Base-by-base conservation (phyloP, 148 eudicot genomes). In the Camellia granthamiana region DNA sequence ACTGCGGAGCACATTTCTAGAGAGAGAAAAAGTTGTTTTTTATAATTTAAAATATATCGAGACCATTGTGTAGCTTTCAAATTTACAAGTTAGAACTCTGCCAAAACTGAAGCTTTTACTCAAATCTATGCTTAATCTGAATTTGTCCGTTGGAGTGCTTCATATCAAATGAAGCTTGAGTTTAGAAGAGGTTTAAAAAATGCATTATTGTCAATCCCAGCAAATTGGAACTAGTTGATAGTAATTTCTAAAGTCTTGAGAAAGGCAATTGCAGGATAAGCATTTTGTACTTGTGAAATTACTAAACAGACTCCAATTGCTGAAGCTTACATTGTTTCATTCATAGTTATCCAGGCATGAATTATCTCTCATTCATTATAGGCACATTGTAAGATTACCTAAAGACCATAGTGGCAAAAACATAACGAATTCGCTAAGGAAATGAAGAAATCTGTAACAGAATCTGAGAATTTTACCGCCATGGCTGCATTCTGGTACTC, bases 401-500 rank as follows among this genome's bases (percentile, higher is more conserved):
- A 49, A n/a, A 71, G 42, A 61, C 3, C 14, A n/a, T 3, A 56
- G 18, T 18, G 30, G 1, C 6, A 58, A 42, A 30, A 41, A 21
- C 9, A 41, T 4, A 79, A 30, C 14, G 2, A 65, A 72, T 46
- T 5, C 49, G 4, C 13, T 49, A 60, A 5, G 15, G 38, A 43
- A 66, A n/a, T 49, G 61, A 73, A 4, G 55, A 58, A 69, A 2
- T 7, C 3, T 19, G 18, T 19, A 80, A 14, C 62, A 23, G n/a
- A 72, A n/a, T 59, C 18, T 14, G n/a, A 63, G 44, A 46, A 10
- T 41, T 76, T 81, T 59, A 95, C 97, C 91, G 95, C 85, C 92
- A 95, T 89, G 69, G 97, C 98, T 23, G 95, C 90, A 79, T 91
- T 86, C 76, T 95, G 97, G 75, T 90, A 95, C 79, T 95, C 98